Percentiles rank a stretch among this genome's conserved stretches.
These are phyloP conservation scores for Clitopilus hobsonii DNA, from an alignment of 768 basidiomycete genomes.

Conservation along the genomic window DNA sequence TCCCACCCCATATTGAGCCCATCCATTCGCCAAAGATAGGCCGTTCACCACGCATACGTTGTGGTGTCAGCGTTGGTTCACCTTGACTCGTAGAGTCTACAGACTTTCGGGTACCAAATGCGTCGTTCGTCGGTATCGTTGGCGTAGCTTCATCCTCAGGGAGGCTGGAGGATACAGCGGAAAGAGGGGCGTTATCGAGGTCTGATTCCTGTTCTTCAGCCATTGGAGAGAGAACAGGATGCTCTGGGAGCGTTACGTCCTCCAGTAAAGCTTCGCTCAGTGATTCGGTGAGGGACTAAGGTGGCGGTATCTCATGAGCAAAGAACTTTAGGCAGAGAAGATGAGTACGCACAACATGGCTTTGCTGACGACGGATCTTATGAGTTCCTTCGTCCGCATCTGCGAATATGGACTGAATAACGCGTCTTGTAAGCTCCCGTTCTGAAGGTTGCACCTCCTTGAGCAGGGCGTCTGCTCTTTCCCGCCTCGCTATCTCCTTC, in stretches of 20 bases:
- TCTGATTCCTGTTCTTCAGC: slow-evolving; percentile 23
- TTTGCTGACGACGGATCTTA: slow-evolving; percentile 51
- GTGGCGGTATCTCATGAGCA: slow-evolving; percentile 3
- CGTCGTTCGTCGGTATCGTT: neutral
- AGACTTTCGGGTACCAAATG: neutral
- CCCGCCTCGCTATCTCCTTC: slow-evolving; percentile 50
- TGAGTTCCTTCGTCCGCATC: slow-evolving; percentile 44
- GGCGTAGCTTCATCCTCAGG: slow-evolving; percentile 8
- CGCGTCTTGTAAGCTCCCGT: slow-evolving; percentile 59
- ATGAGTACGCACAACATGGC: slow-evolving; percentile 44
- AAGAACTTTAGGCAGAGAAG: neutral
- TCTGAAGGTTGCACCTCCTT: slow-evolving; percentile 57
- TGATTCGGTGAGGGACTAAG: slow-evolving; percentile 48
- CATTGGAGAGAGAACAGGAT: slow-evolving; percentile 28
- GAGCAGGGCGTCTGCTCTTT: slow-evolving; percentile 50
- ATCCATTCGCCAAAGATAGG: slow-evolving; percentile 70
- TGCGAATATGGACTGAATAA: slow-evolving; percentile 63
- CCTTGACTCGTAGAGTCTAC: slow-evolving; percentile 3
- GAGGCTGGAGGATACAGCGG: slow-evolving; percentile 3
- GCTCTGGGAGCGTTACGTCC: slow-evolving; percentile 32
- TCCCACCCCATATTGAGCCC: slow-evolving; percentile 63
- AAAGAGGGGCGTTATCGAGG: slow-evolving; percentile 2
- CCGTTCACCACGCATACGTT: slow-evolving; percentile 37
- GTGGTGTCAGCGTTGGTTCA: slow-evolving; percentile 10
- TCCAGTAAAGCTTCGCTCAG: slow-evolving; percentile 53